Percentiles rank a stretch among this genome's conserved stretches.
phyloP scores from a whole-genome alignment of 495 filamentous ascomycete species.

The Emericellopsis terricola region DNA sequence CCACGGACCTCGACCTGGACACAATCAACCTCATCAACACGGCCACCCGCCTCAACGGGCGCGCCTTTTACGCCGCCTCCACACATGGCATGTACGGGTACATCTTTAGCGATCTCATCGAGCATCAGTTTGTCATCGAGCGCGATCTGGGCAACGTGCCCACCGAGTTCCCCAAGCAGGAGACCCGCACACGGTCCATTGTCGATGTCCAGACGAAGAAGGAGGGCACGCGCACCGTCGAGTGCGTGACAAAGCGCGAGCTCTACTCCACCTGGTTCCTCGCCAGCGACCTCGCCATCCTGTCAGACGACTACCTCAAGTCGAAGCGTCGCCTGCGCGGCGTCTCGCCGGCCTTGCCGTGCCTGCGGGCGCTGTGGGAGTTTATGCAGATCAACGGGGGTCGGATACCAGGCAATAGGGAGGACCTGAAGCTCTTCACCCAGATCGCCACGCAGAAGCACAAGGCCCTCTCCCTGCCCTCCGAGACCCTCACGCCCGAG shows the following conservation, averaged over 20 bases:
- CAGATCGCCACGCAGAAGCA: constrained; percentile 57
- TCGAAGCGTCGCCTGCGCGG: constrained; percentile 48
- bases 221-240: constrained; percentile 52
- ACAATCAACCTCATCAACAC: constrained; percentile 65
- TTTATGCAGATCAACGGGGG: constrained; percentile 39
- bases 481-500: constrained; percentile 53
- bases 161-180: constrained; percentile 38
- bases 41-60: constrained; percentile 51
- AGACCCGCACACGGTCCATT: constrained; percentile 63
- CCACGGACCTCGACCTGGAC: constrained; percentile 66
- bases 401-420: constrained; percentile 31
- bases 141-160: constrained; percentile 59
- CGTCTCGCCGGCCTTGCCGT: constrained; percentile 65
- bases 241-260: constrained; percentile 86
- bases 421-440: constrained; percentile 55
- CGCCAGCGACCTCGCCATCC: constrained; percentile 50
- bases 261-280: constrained; percentile 66
- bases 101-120: constrained; percentile 80
- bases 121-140: constrained; percentile 75
- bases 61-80: constrained; percentile 76
- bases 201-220: constrained; percentile 52
- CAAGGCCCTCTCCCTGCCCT: constrained; percentile 56
- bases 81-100: constrained; percentile 88
- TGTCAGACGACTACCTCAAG: constrained; percentile 50
- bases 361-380: constrained; percentile 69